Percentiles rank a stretch among this genome's conserved stretches.
Conservation (phyloP, 1,284 basidiomycete genomes). For the Papiliotrema flavescens region DNA sequence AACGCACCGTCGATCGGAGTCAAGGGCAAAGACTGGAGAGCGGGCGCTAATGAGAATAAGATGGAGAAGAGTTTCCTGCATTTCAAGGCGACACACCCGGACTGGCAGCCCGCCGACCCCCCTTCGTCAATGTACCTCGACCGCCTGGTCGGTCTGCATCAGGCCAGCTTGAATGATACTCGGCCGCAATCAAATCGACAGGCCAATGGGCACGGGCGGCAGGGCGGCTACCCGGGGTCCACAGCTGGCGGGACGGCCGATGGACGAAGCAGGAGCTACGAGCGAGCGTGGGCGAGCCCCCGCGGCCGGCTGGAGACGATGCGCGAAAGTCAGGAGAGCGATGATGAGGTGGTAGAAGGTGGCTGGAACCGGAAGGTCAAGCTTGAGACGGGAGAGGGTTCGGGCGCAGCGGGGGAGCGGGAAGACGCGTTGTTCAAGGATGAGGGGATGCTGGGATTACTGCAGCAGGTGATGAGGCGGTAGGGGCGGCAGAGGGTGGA, state of each 20-base stretch:
- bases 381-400: background rate
- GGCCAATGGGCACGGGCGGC: background rate
- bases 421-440: conserved; percentile 33
- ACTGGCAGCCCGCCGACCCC: conserved; percentile 87
- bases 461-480: conserved; percentile 44
- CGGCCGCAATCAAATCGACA: conserved; percentile 1
- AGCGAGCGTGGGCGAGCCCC: conserved; percentile 26
- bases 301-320: conserved; percentile 14
- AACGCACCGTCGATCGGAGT: background rate
- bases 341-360: conserved; percentile 13
- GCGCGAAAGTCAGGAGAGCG: conserved; percentile 15
- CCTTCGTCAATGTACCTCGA: conserved; percentile 79
- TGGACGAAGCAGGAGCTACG: conserved; percentile 17
- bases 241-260: conserved; percentile 5
- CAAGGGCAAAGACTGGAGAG: conserved; percentile 36
- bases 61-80: conserved; percentile 98
- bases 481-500: conserved; percentile 6
- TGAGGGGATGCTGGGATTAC: conserved; percentile 38
- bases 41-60: conserved; percentile 88
- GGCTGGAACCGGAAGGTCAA: conserved; percentile 12
- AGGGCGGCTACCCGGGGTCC: conserved; percentile 11
- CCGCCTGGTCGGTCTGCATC: conserved; percentile 65
- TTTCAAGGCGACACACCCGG: conserved; percentile 92
- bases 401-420: conserved; percentile 17
- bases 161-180: no score